A percentile compares a stretch with the other conserved stretches of the same genome.
Conservation (phyloP, 306 rosid genomes). For the Chamaecrista fasciculata region DNA sequence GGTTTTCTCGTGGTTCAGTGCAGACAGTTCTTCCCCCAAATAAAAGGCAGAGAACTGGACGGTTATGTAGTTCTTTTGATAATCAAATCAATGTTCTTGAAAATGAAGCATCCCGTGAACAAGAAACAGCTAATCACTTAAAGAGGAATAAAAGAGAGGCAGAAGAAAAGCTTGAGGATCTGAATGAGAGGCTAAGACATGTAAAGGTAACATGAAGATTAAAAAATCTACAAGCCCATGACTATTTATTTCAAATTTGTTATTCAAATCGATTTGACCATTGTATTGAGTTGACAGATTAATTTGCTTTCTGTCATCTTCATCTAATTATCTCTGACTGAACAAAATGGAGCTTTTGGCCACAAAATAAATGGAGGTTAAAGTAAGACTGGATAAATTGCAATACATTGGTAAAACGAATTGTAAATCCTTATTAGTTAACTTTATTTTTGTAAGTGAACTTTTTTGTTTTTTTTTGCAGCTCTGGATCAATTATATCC, state of each 20-base stretch:
- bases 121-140: conserved; percentile 38
- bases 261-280: not conserved
- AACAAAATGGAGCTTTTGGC: not conserved
- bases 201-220: conserved; percentile 50
- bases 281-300: not conserved
- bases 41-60: conserved; percentile 45
- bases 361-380: no score
- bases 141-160: conserved; percentile 58
- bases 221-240: no score
- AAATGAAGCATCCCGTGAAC: conserved; percentile 36
- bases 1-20: conserved; percentile 81
- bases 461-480: not conserved
- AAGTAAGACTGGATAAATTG: not conserved
- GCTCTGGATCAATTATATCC: not conserved
- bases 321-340: not conserved
- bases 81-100: conserved; percentile 47
- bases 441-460: not conserved
- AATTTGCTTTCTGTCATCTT: conserved; percentile 1
- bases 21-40: conserved; percentile 67
- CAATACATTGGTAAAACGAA: not conserved
- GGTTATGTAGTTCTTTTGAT: conserved; percentile 71
- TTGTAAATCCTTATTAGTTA: not conserved
- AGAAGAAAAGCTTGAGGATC: conserved; percentile 52
- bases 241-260: no score
- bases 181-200: conserved; percentile 38